phyloP scores from a whole-genome alignment of 768 basidiomycete genomes.

The Panus rudis region DNA sequence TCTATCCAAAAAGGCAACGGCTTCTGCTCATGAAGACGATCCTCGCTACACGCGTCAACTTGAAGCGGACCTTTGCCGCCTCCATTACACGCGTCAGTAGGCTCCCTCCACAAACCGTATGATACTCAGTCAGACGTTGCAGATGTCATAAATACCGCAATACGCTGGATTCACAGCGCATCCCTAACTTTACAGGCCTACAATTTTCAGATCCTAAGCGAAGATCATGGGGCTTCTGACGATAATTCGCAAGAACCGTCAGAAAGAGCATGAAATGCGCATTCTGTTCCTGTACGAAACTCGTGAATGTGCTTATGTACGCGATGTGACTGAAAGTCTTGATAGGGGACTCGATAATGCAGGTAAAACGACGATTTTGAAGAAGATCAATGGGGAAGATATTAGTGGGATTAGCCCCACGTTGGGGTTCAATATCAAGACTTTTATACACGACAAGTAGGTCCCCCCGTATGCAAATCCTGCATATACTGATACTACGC shows the following conservation, averaged over 20 bases:
- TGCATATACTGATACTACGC: neutral
- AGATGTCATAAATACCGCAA: too few relatives aligned
- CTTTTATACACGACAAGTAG: constrained; percentile 85
- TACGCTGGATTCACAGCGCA: too few relatives aligned
- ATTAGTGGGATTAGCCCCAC: constrained; percentile 86
- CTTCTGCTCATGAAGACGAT: too few relatives aligned
- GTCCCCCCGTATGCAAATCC: constrained; percentile 16
- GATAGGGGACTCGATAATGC: constrained; percentile 94
- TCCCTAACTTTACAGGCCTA: too few relatives aligned
- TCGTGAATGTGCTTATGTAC: neutral
- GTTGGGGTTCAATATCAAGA: constrained; percentile 98
- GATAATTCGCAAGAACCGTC: constrained; percentile 92
- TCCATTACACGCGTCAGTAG: too few relatives aligned
- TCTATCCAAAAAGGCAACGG: too few relatives aligned
- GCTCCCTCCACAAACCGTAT: too few relatives aligned
- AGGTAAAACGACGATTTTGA: constrained; percentile 96
- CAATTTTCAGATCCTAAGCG: too few relatives aligned
- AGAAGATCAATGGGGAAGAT: constrained; percentile 90
- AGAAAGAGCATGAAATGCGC: constrained; percentile 95
- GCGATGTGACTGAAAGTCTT: neutral
- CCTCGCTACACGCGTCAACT: too few relatives aligned
- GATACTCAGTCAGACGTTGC: too few relatives aligned
- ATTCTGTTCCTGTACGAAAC: constrained; percentile 77
- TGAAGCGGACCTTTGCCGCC: too few relatives aligned
- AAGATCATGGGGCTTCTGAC: constrained; percentile 83